These are phyloP conservation scores for Amanita molliuscula DNA, from an alignment of 768 basidiomycete species.

Conservation along the genomic window DNA sequence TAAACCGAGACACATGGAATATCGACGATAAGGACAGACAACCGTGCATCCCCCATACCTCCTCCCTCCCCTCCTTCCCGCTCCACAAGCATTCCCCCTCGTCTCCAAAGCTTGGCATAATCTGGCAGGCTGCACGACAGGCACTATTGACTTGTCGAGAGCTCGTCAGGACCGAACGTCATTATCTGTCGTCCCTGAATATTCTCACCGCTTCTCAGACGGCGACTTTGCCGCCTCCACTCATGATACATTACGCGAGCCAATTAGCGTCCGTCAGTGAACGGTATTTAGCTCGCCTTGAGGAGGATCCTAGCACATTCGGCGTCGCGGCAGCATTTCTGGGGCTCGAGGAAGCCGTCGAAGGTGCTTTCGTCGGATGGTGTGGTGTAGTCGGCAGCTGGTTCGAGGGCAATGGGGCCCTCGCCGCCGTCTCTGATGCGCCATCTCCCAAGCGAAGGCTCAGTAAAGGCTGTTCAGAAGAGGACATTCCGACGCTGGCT, in stretches of 20 bases:
- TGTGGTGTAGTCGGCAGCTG: conserved; percentile 43
- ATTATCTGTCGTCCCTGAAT: conserved; percentile 27
- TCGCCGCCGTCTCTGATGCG: neutral
- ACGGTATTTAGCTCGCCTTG: conserved; percentile 36
- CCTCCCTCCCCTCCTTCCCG: conserved; percentile 16
- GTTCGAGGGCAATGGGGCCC: conserved; percentile 18
- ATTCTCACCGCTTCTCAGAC: conserved; percentile 25
- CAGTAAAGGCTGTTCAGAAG: conserved; percentile 7
- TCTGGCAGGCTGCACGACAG: conserved; percentile 28
- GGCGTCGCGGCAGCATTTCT: conserved; percentile 57
- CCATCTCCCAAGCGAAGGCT: conserved; percentile 5
- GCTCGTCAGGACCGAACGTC: conserved; percentile 31
- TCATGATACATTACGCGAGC: conserved; percentile 41
- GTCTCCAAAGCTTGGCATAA: conserved; percentile 11
- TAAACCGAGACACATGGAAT: conserved; percentile 8
- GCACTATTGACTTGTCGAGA: conserved; percentile 30
- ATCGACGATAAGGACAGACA: neutral
- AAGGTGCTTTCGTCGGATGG: conserved; percentile 50
- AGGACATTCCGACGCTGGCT: neutral
- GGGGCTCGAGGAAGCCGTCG: conserved; percentile 38
- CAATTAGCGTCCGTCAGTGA: conserved; percentile 42
- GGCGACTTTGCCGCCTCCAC: conserved; percentile 34
- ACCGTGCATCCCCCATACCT: conserved; percentile 11
- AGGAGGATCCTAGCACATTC: conserved; percentile 51
- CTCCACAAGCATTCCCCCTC: conserved; percentile 16